Percentiles rank a stretch among this genome's conserved stretches.
These are phyloP conservation scores for Hanseniaspora meyeri DNA, from an alignment of 805 yeast genomes.

Conservation along the genomic window DNA sequence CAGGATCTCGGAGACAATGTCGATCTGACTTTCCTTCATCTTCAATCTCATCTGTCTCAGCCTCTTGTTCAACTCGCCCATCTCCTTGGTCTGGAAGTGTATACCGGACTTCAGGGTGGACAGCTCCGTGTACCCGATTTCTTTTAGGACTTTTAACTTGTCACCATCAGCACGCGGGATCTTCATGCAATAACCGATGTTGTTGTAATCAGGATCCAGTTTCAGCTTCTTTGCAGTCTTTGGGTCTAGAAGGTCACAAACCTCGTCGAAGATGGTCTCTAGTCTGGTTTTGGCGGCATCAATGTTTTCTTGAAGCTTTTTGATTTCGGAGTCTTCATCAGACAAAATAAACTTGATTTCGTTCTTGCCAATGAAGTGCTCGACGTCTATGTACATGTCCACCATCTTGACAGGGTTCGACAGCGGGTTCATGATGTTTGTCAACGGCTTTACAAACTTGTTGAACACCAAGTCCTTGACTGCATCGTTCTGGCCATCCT, in stretches of 20 bases:
- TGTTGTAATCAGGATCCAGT: slow-evolving; percentile 63
- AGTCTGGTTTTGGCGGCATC: slow-evolving; percentile 45
- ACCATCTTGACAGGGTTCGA: slow-evolving; percentile 69
- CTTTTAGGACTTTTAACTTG: slow-evolving; percentile 47
- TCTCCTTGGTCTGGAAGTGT: slow-evolving; percentile 63
- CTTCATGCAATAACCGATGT: slow-evolving; percentile 90
- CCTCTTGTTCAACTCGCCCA: slow-evolving; percentile 48
- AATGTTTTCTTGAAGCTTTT: slow-evolving; percentile 45
- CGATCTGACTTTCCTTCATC: slow-evolving; percentile 63
- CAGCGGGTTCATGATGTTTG: slow-evolving; percentile 39
- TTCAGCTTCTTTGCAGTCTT: slow-evolving; percentile 83
- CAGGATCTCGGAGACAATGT: slow-evolving; percentile 72
- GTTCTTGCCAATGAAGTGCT: slow-evolving; percentile 59
- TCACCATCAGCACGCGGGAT: slow-evolving; percentile 82
- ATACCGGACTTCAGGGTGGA: slow-evolving; percentile 94
- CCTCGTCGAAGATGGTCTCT: slow-evolving; percentile 44
- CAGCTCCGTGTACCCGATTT: slow-evolving; percentile 52
- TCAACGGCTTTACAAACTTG: slow-evolving; percentile 51
- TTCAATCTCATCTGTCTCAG: slow-evolving; percentile 48
- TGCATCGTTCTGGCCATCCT: slow-evolving; percentile 18
- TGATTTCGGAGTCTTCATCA: slow-evolving; percentile 60
- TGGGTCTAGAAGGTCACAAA: slow-evolving; percentile 62
- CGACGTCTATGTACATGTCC: slow-evolving; percentile 81
- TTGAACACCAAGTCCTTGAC: slow-evolving; percentile 30
- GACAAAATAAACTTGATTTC: slow-evolving; percentile 82